Base-by-base conservation (phyloP, 148 eudicot species). In the Fagopyrum esculentum region DNA sequence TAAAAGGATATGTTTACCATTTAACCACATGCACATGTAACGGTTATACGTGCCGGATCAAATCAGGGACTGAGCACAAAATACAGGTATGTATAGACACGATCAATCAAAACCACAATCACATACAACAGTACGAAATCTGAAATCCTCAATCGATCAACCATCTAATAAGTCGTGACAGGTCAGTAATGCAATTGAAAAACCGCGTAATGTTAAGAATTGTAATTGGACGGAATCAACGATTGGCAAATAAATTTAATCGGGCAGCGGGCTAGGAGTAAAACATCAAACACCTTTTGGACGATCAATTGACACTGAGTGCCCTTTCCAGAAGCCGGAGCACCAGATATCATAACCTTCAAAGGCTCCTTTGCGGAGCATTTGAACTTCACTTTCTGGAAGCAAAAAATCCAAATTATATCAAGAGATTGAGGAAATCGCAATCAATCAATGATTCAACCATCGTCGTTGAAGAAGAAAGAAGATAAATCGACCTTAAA, bases 261-360 rank as follows among this genome's bases (percentile, higher is more conserved):
- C 40, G 40, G 40, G 40, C 40, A 35, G 40, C 22, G 2, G 35
- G 22, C 7, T 6, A 60, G 9, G 66, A 7, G n/a, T 17, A 40
- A 45, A 71, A n/a, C 43, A 71, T 45, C 54, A 46, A 47, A 51
- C 57, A 95, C 99, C 90, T 90, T 89, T 45, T 90, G 82, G 74
- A 80, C 92, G 77, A 95, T 90, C 89, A 90, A 59, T 86, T 95
- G 87, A 71, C 96, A 95, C 76, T 95, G 99, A 81, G 99, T 92
- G 79, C 97, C 99, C 86, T 95, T 95, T 13, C 98, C 98, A 22
- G 98, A 95, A 64, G 98, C 98, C 3, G 98, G 97, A 6, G 98
- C 93, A n/a, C 99, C 99, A 3, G 97, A 95, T 72, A 92, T 89
- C 92, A 95, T 89, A 72, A 95, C 97, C 86, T 92, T 92, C 68